Percentiles rank a stretch among this genome's conserved stretches.
These are phyloP conservation scores for Schizothecium vesticola DNA, from an alignment of 495 filamentous ascomycete genomes.

Conservation along the genomic window DNA sequence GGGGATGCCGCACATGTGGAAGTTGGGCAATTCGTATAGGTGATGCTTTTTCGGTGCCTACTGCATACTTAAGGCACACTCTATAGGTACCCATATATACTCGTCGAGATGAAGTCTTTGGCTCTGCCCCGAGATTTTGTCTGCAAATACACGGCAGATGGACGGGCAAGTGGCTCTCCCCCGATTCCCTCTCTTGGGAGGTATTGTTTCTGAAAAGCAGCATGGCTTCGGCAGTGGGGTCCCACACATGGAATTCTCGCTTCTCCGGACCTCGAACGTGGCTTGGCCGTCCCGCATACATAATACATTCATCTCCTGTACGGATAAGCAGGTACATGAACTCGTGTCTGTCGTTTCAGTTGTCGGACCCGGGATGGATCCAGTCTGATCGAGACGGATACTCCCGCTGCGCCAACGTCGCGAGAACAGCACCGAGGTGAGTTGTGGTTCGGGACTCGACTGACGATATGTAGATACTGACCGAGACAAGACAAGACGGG, in stretches of 20 bases:
- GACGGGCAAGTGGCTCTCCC: no score
- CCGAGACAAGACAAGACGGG: neutral
- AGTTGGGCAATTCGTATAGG: neutral
- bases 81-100: neutral
- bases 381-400: neutral
- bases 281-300: neutral
- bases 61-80: no score
- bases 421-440: neutral
- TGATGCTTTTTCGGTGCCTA: neutral
- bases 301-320: neutral
- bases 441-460: neutral
- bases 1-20: neutral
- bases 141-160: no score
- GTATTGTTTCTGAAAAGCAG: no score
- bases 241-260: neutral
- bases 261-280: neutral
- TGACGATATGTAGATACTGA: neutral
- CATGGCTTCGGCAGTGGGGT: neutral
- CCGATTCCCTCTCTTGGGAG: no score
- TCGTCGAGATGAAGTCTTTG: neutral
- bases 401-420: neutral
- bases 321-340: neutral
- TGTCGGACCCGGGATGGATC: neutral
- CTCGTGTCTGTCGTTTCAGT: neutral
- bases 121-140: neutral